Conservation (phyloP, 2,329 filamentous ascomycete species). For the Aspergillus latus region DNA sequence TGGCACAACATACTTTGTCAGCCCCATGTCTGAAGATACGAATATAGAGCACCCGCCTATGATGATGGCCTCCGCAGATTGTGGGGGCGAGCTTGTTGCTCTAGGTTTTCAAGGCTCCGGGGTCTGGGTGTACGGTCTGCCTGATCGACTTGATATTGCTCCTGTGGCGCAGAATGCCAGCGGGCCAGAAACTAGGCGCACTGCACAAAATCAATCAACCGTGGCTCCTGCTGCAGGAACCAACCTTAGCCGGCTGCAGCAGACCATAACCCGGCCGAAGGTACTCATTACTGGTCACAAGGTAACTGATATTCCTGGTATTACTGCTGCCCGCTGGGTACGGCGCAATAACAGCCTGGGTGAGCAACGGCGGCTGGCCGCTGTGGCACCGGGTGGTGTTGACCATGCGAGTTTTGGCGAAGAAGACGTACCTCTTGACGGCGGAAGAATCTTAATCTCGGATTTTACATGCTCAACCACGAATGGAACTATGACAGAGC, state of each 20-base stretch:
- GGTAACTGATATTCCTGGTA: slow-evolving; percentile 63
- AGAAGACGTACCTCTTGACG: slow-evolving; percentile 75
- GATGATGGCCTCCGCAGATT: slow-evolving; percentile 68
- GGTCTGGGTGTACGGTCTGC: slow-evolving; percentile 77
- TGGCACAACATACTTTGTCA: slow-evolving; percentile 76
- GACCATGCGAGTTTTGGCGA: slow-evolving; percentile 63
- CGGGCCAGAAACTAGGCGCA: background rate
- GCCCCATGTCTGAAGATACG: slow-evolving; percentile 51
- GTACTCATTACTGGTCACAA: slow-evolving; percentile 68
- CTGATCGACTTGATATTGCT: slow-evolving; percentile 66
- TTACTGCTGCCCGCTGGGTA: slow-evolving; percentile 72
- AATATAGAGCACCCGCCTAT: slow-evolving; percentile 64
- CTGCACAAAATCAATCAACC: slow-evolving; percentile 6
- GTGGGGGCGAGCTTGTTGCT: slow-evolving; percentile 68
- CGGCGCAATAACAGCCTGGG: slow-evolving; percentile 53
- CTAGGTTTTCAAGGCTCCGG: slow-evolving; percentile 71
- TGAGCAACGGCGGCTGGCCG: slow-evolving; percentile 59
- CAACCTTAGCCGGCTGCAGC: slow-evolving; percentile 33
- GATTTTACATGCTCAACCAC: slow-evolving; percentile 67
- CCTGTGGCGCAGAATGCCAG: slow-evolving; percentile 31
- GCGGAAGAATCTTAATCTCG: slow-evolving; percentile 69
- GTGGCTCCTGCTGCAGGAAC: slow-evolving; percentile 17
- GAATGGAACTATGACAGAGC: slow-evolving; percentile 57
- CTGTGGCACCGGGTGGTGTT: slow-evolving; percentile 69
- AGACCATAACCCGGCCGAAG: slow-evolving; percentile 54